phyloP scores from a whole-genome alignment of 202 grass and related monocot genomes.

The Panicum hallii region DNA sequence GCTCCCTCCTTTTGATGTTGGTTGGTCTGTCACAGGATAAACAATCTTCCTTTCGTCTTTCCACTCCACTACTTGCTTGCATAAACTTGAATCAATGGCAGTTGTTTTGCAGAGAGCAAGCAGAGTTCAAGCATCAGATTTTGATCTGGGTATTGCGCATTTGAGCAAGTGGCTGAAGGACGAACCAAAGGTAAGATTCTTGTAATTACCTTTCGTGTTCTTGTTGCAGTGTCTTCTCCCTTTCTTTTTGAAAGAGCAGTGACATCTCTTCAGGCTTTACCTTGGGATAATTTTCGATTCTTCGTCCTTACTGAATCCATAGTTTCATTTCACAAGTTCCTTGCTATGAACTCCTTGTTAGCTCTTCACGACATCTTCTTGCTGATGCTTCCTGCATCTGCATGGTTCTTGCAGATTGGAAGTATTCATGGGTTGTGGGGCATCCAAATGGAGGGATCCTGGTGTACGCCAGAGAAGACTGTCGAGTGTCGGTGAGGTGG shows the following conservation, averaged over 20 bases:
- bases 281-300: constrained; percentile 32
- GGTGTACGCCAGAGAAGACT: constrained; percentile 49
- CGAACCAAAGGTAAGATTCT: constrained; percentile 34
- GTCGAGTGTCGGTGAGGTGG: constrained; percentile 70
- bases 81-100: neutral
- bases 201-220: neutral
- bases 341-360: constrained; percentile 5
- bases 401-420: neutral
- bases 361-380: neutral
- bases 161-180: constrained; percentile 18
- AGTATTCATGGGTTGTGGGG: constrained; percentile 68
- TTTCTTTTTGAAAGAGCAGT: neutral
- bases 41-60: constrained; percentile 1
- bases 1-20: constrained; percentile 27
- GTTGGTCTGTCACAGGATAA: constrained; percentile 38
- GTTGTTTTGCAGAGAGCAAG: constrained; percentile 30
- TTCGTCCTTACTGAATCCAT: constrained; percentile 30
- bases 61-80: neutral
- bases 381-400: neutral
- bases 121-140: constrained; percentile 8
- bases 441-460: constrained; percentile 56
- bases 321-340: constrained; percentile 6
- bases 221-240: neutral
- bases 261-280: neutral
- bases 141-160: neutral